Evolutionary conservation across 208 protist species (phyloP), one percentile per base, ranked within the genome.

Genomic region (Angomonas deanei): DNA sequence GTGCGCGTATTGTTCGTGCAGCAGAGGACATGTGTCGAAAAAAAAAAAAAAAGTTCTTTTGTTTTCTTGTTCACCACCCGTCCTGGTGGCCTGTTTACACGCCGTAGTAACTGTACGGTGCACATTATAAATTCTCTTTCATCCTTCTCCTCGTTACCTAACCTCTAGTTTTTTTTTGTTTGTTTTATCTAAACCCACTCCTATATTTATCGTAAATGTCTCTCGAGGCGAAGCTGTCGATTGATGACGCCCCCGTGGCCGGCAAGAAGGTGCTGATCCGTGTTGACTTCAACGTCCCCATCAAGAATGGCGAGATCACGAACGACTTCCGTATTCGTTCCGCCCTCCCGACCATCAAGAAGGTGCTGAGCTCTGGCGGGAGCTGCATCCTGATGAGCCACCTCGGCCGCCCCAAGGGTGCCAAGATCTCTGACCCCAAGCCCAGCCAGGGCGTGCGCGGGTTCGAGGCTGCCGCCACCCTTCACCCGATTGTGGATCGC

Each of bases 281-380:
- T 60, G 97, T 99, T 34, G 98, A 99, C 76, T 99, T 98, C 70
- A 99, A 99, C 82, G 98, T 99, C 36, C 98, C 98, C 24, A 71
- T 98, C 42, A 93, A 97, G 67, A 79, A 97, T 38, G 93, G 92
- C 50, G 76, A 87, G 31, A 98, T 99, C 61, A 97, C 91, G 36
- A 98, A 98, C 68, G 86, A 91, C 65, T 91, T 92, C 61, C 84
- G 98, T 64, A 99, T 99, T 60, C 91, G 85, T 42, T 90, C 92
- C 28, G 84, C 97, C 8, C 48, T 99, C 27, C 97, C 97, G 52
- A 98, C 98, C 27, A 91, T 99, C 56, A 80, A 97, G 49, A 93
- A 98, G 56, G 81, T 97, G 47, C 77, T 99, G 34, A 96, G 96
- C 21, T 70, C 94, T 19, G 93, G 87, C 27, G 82, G 85, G 17